Percentiles rank a stretch among this genome's conserved stretches.
phyloP scores from a whole-genome alignment of 305 asterid species.

The Fraxinus paxiana region DNA sequence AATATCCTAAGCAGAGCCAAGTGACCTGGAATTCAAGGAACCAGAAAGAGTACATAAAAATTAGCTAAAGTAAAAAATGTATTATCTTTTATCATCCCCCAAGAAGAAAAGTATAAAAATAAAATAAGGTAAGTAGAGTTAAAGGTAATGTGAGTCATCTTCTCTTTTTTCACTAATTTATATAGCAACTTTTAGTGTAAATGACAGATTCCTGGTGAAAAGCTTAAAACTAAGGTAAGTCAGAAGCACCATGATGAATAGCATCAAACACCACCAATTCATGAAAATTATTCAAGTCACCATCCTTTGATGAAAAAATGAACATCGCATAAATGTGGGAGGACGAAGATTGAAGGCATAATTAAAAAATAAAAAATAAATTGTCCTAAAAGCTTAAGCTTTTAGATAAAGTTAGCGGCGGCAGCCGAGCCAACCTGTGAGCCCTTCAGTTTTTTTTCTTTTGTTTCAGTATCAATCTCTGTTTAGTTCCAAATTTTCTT shows the following conservation, averaged over 20 bases:
- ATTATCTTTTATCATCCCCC: neutral
- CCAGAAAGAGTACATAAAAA: constrained; percentile 3
- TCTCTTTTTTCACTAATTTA: neutral
- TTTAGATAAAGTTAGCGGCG: neutral
- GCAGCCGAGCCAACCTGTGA: neutral
- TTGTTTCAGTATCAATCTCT: neutral
- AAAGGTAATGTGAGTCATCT: neutral
- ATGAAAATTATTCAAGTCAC: neutral
- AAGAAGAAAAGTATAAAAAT: neutral
- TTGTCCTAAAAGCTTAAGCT: neutral
- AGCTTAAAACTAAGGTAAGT: neutral
- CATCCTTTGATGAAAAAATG: neutral
- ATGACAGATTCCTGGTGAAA: neutral
- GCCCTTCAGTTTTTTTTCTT: neutral
- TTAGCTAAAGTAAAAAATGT: neutral
- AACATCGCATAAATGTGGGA: too few species aligned
- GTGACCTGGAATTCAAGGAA: constrained; percentile 27
- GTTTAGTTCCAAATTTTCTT: neutral
- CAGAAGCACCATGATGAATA: neutral
- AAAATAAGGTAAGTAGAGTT: neutral
- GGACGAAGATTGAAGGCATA: too few species aligned
- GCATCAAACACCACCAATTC: neutral
- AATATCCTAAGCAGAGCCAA: constrained; percentile 29
- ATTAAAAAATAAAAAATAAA: too few species aligned
- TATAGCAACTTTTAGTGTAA: neutral